These are phyloP conservation scores for Apiospora rasikravindrae DNA, from an alignment of 2,329 filamentous ascomycete genomes.

Conservation along the genomic window DNA sequence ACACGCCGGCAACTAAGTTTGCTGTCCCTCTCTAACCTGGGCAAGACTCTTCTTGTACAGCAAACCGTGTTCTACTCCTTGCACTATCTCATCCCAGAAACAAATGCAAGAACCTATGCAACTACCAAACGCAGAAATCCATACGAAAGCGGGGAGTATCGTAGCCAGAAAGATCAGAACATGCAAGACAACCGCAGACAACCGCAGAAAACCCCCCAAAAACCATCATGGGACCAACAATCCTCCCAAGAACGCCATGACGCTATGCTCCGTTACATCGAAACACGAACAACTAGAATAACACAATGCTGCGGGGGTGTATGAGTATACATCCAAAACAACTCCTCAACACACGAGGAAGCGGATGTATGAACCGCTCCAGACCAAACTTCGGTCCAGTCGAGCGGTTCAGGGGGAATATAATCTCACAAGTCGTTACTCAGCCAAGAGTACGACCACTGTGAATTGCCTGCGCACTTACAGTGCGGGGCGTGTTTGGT, in stretches of 20 bases:
- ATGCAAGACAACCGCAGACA: conserved; percentile 17
- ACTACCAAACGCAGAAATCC: conserved; percentile 10
- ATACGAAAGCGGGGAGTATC: conserved; percentile 24
- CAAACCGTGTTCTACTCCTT: neutral
- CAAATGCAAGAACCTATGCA: conserved; percentile 18
- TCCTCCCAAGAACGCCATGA: conserved; percentile 35
- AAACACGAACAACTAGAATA: conserved; percentile 31
- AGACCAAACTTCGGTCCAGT: conserved; percentile 20
- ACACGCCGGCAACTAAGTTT: neutral
- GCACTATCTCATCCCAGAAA: conserved; percentile 10
- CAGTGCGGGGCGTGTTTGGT: conserved; percentile 42
- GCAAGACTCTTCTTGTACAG: neutral
- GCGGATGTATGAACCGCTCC: conserved; percentile 20
- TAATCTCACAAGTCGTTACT: conserved; percentile 28
- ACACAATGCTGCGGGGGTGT: conserved; percentile 29
- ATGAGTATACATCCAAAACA: conserved; percentile 26
- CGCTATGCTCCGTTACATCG: conserved; percentile 40
- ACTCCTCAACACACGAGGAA: conserved; percentile 8
- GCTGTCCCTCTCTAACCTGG: conserved; percentile 16
- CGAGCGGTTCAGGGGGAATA: conserved; percentile 23
- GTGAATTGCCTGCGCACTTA: conserved; percentile 55
- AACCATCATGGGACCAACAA: conserved; percentile 14
- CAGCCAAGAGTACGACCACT: conserved; percentile 58
- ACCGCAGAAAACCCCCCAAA: neutral
- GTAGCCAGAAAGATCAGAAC: conserved; percentile 18